Evolutionary conservation across 768 basidiomycete genomes (phyloP), one percentile per base, ranked within the genome.

Genomic region (Cyclocybe cylindracea): DNA sequence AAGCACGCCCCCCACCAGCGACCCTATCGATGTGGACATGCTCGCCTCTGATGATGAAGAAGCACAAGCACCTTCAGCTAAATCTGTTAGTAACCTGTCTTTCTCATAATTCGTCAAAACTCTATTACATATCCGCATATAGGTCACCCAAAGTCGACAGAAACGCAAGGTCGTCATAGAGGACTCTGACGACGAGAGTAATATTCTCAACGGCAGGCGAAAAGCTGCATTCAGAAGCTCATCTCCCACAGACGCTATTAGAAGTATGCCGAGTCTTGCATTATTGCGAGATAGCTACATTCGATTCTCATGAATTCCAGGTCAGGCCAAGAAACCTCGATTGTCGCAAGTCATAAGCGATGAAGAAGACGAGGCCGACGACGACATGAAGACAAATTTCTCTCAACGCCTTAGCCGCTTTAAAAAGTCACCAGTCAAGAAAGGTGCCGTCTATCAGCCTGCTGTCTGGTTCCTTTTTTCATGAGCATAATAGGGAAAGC

Each of bases 11-110:
- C 89, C 89, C 0, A 88, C 88, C 2, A 91, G 89, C 56, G 88
- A 91, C 56, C 75, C 81, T 29, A 80, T 91, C 50, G 89, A 92
- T 57, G 78, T 91, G 8, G 89, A 91, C 62, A 85, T 89, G 83
- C 56, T 84, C 44, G 76, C 75, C 7, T 78, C 77, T 32, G 80
- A 75, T 10, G 79, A 78, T 38, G 78, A 77, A 16, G 69, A 73
- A 19, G 62, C 65, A 14, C 58, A 62, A 43, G 58, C 58, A 38
- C 60, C 61, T 33, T 60, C 42, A 55, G 62, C 65, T 42, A 65
- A 68, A 56, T 57, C 61, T 47, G 78, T 78, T 53, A 50, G 72
- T 58, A 24, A n/a, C 18, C 39, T 49, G 37, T 34, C 18, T 7
- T 14, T 43, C 9, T 24, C 9, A 44, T 13, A 34, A 18, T 44